phyloP scores from a whole-genome alignment of 768 basidiomycete genomes.

The Russula sp. region DNA sequence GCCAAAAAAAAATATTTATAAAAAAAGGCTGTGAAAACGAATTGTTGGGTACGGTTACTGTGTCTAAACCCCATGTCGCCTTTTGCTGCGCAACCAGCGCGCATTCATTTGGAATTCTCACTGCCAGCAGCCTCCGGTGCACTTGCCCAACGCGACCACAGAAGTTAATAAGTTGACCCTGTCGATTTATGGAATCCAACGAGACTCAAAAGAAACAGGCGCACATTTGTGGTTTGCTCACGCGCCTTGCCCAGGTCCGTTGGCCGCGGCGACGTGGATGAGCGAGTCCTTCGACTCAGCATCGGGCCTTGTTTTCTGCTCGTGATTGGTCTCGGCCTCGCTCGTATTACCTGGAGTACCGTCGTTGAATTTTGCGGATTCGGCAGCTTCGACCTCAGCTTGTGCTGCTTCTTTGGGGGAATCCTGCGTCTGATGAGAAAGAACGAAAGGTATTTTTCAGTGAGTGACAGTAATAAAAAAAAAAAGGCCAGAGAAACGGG shows the following conservation, averaged over 20 bases:
- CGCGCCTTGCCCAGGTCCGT: slow-evolving; percentile 24
- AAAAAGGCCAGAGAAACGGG: background rate
- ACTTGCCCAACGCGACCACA: background rate
- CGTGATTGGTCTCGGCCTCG: slow-evolving; percentile 25
- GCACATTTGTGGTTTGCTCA: too few species aligned
- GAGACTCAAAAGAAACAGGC: background rate
- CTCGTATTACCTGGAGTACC: slow-evolving; percentile 26
- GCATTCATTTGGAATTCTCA: background rate
- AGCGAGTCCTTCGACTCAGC: slow-evolving; percentile 15
- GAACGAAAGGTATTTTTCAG: background rate
- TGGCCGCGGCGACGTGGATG: slow-evolving; percentile 15
- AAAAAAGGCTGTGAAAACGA: background rate
- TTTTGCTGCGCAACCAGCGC: slow-evolving; percentile 3
- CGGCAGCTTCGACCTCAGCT: slow-evolving; percentile 22
- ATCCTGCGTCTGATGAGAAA: slow-evolving; percentile 22
- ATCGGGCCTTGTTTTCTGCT: slow-evolving; percentile 26
- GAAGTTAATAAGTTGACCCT: background rate
- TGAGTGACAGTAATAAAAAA: background rate
- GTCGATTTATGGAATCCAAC: background rate
- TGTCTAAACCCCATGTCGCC: slow-evolving; percentile 3
- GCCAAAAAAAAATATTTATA: too few species aligned
- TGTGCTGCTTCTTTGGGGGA: slow-evolving; percentile 27
- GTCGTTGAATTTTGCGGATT: slow-evolving; percentile 16
- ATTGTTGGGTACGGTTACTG: background rate
- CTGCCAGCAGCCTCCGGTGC: background rate